phyloP scores from a whole-genome alignment of 208 protist species.

The Porcisia deanei region DNA sequence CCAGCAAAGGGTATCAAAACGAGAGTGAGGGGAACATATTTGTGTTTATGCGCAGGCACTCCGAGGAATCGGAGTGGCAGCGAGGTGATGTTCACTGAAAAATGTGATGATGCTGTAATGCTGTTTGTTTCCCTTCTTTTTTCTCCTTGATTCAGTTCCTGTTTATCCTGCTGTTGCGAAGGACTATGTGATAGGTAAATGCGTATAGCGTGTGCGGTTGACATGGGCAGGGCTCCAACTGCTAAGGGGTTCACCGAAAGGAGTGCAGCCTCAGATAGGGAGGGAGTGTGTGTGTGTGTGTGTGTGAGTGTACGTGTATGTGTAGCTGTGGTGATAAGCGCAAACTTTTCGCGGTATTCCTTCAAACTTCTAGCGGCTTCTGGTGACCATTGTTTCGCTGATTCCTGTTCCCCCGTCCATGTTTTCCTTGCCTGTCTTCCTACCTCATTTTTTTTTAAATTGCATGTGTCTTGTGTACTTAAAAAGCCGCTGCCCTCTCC shows the following conservation, averaged over 20 bases:
- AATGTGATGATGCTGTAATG: not conserved
- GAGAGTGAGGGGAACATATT: too few relatives aligned
- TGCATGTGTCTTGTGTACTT: not conserved
- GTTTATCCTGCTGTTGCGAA: not conserved
- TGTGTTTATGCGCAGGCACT: not conserved
- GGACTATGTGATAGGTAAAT: not conserved
- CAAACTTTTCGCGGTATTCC: not conserved
- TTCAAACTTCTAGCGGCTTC: not conserved
- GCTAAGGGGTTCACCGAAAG: not conserved
- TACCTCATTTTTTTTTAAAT: not conserved
- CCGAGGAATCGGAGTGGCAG: not conserved
- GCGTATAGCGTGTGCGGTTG: not conserved
- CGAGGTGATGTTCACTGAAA: not conserved
- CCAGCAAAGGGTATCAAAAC: too few relatives aligned
- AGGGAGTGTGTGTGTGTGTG: too few relatives aligned
- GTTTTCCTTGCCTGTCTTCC: not conserved
- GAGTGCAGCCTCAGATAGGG: not conserved
- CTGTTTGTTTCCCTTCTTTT: slow-evolving; percentile 4
- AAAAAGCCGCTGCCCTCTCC: not conserved
- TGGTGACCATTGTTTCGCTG: slow-evolving; percentile 1
- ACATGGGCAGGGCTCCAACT: not conserved
- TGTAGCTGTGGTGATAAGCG: not conserved
- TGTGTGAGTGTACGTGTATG: too few relatives aligned
- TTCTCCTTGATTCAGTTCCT: not conserved
- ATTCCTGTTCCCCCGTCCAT: not conserved